phyloP scores from a whole-genome alignment of 2,329 filamentous ascomycete species.

The Microdochium trichocladiopsis region DNA sequence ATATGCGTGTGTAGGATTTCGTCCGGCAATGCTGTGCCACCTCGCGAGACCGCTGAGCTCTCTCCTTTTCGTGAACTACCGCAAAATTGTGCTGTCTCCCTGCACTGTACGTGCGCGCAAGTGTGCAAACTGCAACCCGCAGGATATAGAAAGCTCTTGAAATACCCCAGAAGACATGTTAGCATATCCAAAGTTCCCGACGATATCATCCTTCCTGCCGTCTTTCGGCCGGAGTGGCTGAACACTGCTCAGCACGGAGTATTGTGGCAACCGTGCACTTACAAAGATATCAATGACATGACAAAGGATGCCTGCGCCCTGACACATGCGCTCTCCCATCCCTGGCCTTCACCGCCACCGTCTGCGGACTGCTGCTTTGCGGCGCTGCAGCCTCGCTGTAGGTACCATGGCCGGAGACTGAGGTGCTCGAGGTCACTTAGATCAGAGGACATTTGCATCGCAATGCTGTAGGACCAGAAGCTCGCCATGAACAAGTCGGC shows the following conservation, averaged over 20 bases:
- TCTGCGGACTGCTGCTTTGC: conserved; percentile 1
- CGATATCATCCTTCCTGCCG: too few species aligned
- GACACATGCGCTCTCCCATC: conserved; percentile 1
- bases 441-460: conserved; percentile 8
- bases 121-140: not conserved
- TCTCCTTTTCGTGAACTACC: not conserved
- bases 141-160: not conserved
- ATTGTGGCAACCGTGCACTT: conserved; percentile 1
- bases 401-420: conserved; percentile 8
- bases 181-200: too few species aligned
- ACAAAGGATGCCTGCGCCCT: conserved; percentile 7
- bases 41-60: not conserved
- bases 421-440: conserved; percentile 7
- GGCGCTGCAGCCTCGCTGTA: conserved; percentile 5
- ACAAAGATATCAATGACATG: conserved; percentile 8
- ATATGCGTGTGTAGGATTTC: not conserved
- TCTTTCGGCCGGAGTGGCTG: too few species aligned
- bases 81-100: not conserved
- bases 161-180: not conserved
- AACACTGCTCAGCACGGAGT: not conserved
- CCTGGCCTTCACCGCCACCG: not conserved
- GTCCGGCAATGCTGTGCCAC: not conserved
- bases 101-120: not conserved
- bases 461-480: conserved; percentile 9
- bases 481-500: conserved; percentile 6